Percentiles rank a stretch among this genome's conserved stretches.
These are phyloP conservation scores for Herpotrichia juniperi DNA, from an alignment of 2,329 filamentous ascomycete species.

Conservation along the genomic window DNA sequence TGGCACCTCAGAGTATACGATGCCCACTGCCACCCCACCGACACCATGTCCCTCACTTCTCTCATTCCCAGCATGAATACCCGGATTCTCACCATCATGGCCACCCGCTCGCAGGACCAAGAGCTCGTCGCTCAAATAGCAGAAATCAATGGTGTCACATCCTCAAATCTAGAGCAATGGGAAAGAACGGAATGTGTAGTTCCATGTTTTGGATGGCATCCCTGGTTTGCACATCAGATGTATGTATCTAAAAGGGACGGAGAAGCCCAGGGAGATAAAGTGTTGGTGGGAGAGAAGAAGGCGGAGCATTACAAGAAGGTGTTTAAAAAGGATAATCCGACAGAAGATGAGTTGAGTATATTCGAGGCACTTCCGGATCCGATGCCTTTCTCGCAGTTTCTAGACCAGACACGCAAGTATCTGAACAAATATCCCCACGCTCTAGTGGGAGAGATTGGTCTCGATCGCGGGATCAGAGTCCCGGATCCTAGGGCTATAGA, in stretches of 20 bases:
- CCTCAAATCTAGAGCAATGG: conserved; percentile 29
- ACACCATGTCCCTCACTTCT: conserved; percentile 69
- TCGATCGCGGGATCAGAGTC: conserved; percentile 79
- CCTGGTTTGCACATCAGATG: conserved; percentile 83
- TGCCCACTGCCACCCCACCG: conserved; percentile 84
- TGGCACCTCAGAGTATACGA: conserved; percentile 77
- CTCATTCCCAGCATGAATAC: conserved; percentile 70
- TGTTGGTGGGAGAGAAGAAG: conserved; percentile 54
- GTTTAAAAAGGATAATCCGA: conserved; percentile 55
- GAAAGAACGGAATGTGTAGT: conserved; percentile 56
- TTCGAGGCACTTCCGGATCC: conserved; percentile 65
- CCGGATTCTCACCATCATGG: conserved; percentile 74
- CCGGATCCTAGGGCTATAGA: conserved; percentile 63
- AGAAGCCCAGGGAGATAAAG: conserved; percentile 43
- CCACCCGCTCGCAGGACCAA: conserved; percentile 77
- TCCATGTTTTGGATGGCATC: conserved; percentile 86
- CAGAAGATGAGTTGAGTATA: conserved; percentile 46
- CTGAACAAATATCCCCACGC: conserved; percentile 66
- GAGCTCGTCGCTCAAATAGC: conserved; percentile 70
- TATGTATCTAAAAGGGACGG: conserved; percentile 55
- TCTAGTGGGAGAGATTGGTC: conserved; percentile 76
- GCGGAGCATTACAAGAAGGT: conserved; percentile 71
- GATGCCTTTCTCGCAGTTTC: conserved; percentile 62
- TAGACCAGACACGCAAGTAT: conserved; percentile 61
- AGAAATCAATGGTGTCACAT: conserved; percentile 57